Conservation (phyloP, 352 stramenopile genomes). For the Globisporangium splendens region DNA sequence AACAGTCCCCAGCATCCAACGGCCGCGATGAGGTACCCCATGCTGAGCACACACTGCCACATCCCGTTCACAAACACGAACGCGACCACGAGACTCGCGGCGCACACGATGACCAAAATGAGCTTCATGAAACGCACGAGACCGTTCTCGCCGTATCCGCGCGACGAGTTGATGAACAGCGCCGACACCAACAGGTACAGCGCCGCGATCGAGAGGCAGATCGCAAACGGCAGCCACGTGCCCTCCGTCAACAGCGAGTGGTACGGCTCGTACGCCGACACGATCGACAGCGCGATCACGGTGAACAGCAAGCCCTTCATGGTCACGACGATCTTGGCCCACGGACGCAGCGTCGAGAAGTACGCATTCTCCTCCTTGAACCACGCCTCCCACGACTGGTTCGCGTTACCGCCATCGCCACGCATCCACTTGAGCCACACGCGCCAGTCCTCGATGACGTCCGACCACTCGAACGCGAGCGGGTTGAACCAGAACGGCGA, state of each 20-base stretch:
- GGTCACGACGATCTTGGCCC: conserved; percentile 89
- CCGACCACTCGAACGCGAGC: conserved; percentile 95
- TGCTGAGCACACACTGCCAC: conserved; percentile 86
- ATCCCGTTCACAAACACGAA: conserved; percentile 79
- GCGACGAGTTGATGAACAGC: conserved; percentile 55
- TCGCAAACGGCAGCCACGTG: conserved; percentile 57
- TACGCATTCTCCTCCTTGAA: conserved; percentile 95
- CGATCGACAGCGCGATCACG: conserved; percentile 84
- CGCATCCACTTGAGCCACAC: conserved; percentile 94
- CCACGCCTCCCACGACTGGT: conserved; percentile 95
- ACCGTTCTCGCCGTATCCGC: conserved; percentile 44
- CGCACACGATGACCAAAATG: conserved; percentile 67
- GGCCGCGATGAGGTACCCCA: conserved; percentile 92
- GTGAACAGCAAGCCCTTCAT: conserved; percentile 89
- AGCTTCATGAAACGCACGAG: conserved; percentile 72
- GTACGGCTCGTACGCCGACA: conserved; percentile 65
- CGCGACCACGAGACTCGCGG: conserved; percentile 69
- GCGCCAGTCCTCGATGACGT: conserved; percentile 88
- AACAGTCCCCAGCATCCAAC: conserved; percentile 81
- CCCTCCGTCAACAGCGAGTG: conserved; percentile 51
- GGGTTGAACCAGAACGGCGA: conserved; percentile 99
- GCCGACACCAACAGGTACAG: conserved; percentile 68
- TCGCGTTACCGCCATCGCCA: conserved; percentile 87
- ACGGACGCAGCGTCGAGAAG: conserved; percentile 85
- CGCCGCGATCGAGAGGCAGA: conserved; percentile 44